Evolutionary conservation across 306 rosid genomes (phyloP), one percentile per base, ranked within the genome.

Genomic region (Echinosophora koreensis): DNA sequence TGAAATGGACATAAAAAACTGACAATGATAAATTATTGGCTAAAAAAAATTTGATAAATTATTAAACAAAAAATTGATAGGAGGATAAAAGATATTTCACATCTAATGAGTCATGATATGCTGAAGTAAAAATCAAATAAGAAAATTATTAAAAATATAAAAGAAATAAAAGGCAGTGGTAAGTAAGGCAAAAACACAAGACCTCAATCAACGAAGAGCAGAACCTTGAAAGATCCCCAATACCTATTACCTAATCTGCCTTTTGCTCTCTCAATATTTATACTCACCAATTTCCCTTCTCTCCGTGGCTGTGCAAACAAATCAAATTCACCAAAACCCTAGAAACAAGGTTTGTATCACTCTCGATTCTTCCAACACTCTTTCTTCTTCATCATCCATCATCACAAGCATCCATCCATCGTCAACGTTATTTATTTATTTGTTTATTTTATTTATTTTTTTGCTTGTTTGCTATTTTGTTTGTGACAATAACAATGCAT

Each of bases 231-330:
- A 47, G 13, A 3, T 58, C 16, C 64, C 28, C 14, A 15, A 37
- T 13, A 15, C 69, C 69, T 63, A 35, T 35, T 61, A 38, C 69
- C 69, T 63, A 61, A 35, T 61, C 46, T 35, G 46, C 16, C 14
- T 37, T 63, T 38, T 49, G 50, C 13, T 10, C 52, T 11, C 51
- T 3, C 13, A 46, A 4, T 35, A 4, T 4, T 35, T 35, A 35
- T 4, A 4, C 39, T 0, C 4, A 35, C 6, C 51, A 46, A 47
- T 11, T 47, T 13, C 52, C 5, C 50, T 44, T 44, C 50, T 44
- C 9, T 44, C 1, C 2, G 5, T 44, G 3, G n/a, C 1, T 2
- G 5, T 44, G 3, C 50, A 44, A 10, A 11, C n/a, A 44, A 44
- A 44, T 10, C 50, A 44, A 44, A 44, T 44, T 44, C 50, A 44